Base-by-base conservation (phyloP, 352 stramenopile genomes). In the Saprolegnia diclina region DNA sequence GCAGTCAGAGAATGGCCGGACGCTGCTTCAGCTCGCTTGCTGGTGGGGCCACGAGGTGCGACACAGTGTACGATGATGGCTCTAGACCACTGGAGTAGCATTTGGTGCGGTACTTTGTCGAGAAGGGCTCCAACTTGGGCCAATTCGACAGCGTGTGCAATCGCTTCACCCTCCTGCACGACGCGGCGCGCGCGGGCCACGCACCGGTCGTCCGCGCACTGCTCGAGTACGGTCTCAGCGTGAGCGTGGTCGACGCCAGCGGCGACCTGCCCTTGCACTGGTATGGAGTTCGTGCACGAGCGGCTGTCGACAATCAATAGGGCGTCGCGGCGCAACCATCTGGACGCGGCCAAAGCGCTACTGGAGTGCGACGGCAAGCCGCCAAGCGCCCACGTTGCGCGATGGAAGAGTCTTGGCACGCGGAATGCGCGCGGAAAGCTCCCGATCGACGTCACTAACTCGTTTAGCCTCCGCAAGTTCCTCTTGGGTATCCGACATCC, bases 231-330 rank as follows among this genome's bases (percentile, higher is more conserved):
- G 80, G 79, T 10, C 67, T 91, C 55, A 64, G 68, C 11, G 75
- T 76, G 38, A 76, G 83, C 50, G 44, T 80, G 21, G 65, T 72
- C 5, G 83, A 91, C 64, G 76, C 64, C 56, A 70, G 64, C 38
- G 81, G 81, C 18, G 83, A 91, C 42, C 88, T 80, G 18, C 81
- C 81, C 1, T 67, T 91, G 7, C 81, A 91, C 67, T 91, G 83
- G 83, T 91, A 65, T 2, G 78, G 22, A 19, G 24, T n/a, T 21
- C 21, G 38, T 37, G 48, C 9, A 45, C 11, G 14, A 44, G 21
- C 18, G 4, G 19, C 1, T 61, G 14, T 7, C 32, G 53, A 44
- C 42, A 21, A 22, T n/a, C 44, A 16, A 48, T 62, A 91, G 82
- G 83, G 83, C 83, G 37, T 76, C 78, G 3, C 71, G 83, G 22